phyloP scores from a whole-genome alignment of 148 eudicot genomes.

The Silene uniflora region DNA sequence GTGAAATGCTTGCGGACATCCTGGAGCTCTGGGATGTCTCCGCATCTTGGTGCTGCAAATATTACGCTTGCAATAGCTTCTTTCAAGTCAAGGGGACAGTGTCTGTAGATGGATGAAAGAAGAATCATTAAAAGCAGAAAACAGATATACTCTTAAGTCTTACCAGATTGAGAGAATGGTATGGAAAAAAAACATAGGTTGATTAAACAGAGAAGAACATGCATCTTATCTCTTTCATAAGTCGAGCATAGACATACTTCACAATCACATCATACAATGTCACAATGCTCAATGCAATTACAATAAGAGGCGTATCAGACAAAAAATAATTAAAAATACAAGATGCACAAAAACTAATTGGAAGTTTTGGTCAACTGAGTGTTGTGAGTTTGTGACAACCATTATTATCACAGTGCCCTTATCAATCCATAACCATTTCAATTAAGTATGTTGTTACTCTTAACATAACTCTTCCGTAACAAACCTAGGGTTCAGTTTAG shows the following conservation, averaged over 20 bases:
- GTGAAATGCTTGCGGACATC: slow-evolving; percentile 78
- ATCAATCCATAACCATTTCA: background rate
- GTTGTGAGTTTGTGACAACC: background rate
- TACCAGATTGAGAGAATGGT: background rate
- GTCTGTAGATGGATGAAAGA: slow-evolving; percentile 36
- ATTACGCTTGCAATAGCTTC: slow-evolving; percentile 84
- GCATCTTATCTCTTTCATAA: background rate
- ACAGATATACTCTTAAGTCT: background rate
- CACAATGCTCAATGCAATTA: background rate
- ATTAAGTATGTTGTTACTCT: background rate
- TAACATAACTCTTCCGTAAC: background rate
- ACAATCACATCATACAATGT: background rate
- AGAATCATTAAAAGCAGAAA: slow-evolving; percentile 1
- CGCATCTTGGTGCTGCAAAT: slow-evolving; percentile 96
- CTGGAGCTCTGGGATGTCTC: slow-evolving; percentile 77
- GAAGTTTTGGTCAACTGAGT: background rate
- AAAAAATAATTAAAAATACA: background rate
- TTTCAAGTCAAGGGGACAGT: slow-evolving; percentile 87
- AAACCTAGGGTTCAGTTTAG: no score
- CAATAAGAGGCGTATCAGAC: background rate
- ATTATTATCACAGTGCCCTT: background rate
- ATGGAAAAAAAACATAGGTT: background rate
- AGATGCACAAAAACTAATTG: background rate
- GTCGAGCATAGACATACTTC: background rate
- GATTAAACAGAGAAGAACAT: background rate